Base-by-base conservation (phyloP, 768 basidiomycete genomes). In the Collybiopsis confluens region DNA sequence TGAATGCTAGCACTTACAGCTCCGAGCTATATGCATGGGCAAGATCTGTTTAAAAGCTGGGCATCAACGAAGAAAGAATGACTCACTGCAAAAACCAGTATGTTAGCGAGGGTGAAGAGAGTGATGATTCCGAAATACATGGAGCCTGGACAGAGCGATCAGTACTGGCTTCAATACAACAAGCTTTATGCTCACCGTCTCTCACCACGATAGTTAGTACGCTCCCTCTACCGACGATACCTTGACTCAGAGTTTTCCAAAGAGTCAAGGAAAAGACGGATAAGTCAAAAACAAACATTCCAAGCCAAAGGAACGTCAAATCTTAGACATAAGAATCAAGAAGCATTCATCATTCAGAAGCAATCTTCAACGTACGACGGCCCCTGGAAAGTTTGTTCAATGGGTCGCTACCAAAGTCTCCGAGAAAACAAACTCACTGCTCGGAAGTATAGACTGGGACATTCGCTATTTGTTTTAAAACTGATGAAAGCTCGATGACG, bases 71-170 rank as follows among this genome's bases (percentile, higher is more conserved):
- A 41, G n/a, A 15, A n/a, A 18, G 10, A n/a, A 53, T 2, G 24
- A 52, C 52, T 33, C 18, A 28, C 51, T 48, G 26, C 28, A 43
- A 41, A 48, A 30, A 36, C 30, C 20, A 56, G 20, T 6, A 57
- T 45, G 3, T 53, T 52, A 13, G 52, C 40, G 41, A 35, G 24
- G 21, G 23, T 53, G 23, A 23, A n/a, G n/a, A 53, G 41, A 10
- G 52, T 44, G 26, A 53, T 53, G 16, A 53, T 33, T 3, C 52
- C 52, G 18, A 53, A 53, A 18, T 53, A 53, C n/a, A 53, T 15
- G 9, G 36, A 8, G 16, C 52, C 52, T 53, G 24, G 21, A 21
- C 10, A 13, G 24, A 9, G 10, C 20, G 3, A 20, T 16, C n/a
- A 23, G 16, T 23, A 6, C 18, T 23, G 16, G 16, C 15, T 3